Evolutionary conservation across 2,329 filamentous ascomycete species (phyloP).

Genomic region (Clarireedia monteithiana): DNA sequence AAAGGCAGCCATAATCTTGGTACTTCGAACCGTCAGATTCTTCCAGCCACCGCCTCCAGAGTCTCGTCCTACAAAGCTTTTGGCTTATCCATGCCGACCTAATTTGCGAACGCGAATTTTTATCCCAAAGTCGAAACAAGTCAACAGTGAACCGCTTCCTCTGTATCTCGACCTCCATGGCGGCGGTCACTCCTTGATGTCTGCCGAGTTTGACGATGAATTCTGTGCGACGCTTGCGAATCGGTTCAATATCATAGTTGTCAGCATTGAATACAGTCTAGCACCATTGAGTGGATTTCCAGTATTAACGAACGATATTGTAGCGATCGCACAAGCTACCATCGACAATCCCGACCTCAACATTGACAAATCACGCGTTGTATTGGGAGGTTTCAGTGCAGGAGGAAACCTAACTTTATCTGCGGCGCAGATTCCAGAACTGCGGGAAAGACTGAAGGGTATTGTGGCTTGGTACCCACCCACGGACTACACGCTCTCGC

Average conservation of each 20-base stretch:
- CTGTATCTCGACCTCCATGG: conserved; percentile 44
- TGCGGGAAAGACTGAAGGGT: conserved; percentile 30
- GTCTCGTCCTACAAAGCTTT: conserved; percentile 3
- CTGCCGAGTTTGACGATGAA: conserved; percentile 37
- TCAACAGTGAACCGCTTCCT: conserved; percentile 30
- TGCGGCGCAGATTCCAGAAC: conserved; percentile 32
- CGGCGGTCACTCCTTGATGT: conserved; percentile 40
- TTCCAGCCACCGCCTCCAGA: conserved; percentile 5
- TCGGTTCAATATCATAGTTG: conserved; percentile 34
- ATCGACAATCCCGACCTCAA: conserved; percentile 38
- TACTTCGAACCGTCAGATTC: conserved; percentile 2
- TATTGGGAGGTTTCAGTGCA: conserved; percentile 42
- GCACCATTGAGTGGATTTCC: conserved; percentile 40
- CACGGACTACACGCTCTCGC: conserved; percentile 33
- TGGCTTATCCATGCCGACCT: conserved; percentile 24
- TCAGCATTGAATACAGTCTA: conserved; percentile 42
- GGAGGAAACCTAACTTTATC: conserved; percentile 42
- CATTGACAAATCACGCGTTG: conserved; percentile 36
- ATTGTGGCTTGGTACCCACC: conserved; percentile 38
- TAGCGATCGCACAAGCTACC: conserved; percentile 35
- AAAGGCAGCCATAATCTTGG: conserved; percentile 6
- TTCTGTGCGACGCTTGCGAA: conserved; percentile 39
- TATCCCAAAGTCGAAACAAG: conserved; percentile 32
- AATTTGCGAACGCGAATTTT: conserved; percentile 31
- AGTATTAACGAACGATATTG: conserved; percentile 36